Evolutionary conservation across 805 yeast genomes (phyloP), one percentile per base, ranked within the genome.

Genomic region (Zygosaccharomyces rouxii): DNA sequence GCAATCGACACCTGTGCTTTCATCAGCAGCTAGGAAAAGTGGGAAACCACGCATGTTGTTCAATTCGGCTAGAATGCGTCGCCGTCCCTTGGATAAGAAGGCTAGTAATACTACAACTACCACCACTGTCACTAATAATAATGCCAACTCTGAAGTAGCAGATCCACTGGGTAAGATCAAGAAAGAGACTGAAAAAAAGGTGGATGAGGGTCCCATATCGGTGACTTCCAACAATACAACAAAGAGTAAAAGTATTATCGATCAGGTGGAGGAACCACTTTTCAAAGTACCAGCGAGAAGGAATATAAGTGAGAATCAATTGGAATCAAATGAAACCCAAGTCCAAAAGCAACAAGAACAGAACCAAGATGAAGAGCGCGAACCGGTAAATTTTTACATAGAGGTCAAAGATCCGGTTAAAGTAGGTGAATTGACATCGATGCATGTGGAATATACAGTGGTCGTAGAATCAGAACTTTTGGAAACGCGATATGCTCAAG

Each of bases 401-500:
- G 67, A 81, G 1, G 96, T 90, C 10, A 92, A 92, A 2, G 97
- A 90, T 64, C 98, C 98, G 0, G 76, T 82, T 56, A 89, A 87
- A 63, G 90, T 94, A 4, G 96, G 97, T 3, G 99, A 94, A 55
- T 69, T 90, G 39, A 82, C 98, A 0, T 79, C 83, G 37, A 86
- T 95, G 1, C 96, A 94, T 64, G 86, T 92, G 2, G 95, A 86
- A 5, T 94, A 92, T 66, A 78, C 85, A 2, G 87, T 94, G 19
- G 77, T 77, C 29, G 80, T 95, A 13, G 75, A 68, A 43, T 76
- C 87, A 7, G 57, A 67, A 40, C 35, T 55, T 22, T 61, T 71
- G 41, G 56, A 63, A 18, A 53, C 63, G n/a, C 62, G 69, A 7
- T 81, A 77, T 42, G 69, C 75, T 0, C 69, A 74, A 9, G 97